Evolutionary conservation across 2,329 filamentous ascomycete genomes (phyloP), one percentile per base, ranked within the genome.

Genomic region (Ascochyta pisi): DNA sequence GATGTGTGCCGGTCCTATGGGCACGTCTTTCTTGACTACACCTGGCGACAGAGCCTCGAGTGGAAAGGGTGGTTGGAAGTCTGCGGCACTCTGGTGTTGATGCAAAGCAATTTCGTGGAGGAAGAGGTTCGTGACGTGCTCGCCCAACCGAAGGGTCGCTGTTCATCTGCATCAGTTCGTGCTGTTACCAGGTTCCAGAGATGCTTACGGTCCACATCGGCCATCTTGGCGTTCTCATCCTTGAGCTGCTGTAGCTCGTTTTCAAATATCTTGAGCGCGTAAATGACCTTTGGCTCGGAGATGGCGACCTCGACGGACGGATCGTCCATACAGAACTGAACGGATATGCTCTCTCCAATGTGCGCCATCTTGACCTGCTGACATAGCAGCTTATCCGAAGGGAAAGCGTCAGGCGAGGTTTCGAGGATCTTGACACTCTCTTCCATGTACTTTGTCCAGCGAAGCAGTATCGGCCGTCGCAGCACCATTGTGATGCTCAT

Each of bases 361-460:
- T 82, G 82, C 16, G 82, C 83, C 52, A 87, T 77, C 60, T 82
- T 84, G 44, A 85, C 79, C 71, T 86, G 84, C 61, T 86, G 82
- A 53, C 82, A 79, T 27, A 88, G 76, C 13, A 80, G 69, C 53
- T 77, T 81, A 65, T 88, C 85, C 0, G 83, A 83, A 0, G 83
- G 80, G n/a, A 83, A 69, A 3, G 84, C 82, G 16, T 87, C 83
- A 0, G 82, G 77, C 3, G 84, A 84, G 1, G 74, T 82, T 60
- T 83, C 81, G 6, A 88, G 75, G 9, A 85, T 80, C 9, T 84
- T 80, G 31, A 88, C 71, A 62, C 83, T 86, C 64, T 88, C 84
- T 42, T 86, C 83, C 79, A 86, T 86, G 68, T 87, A 87, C 27
- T 84, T 80, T 24, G 81, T 83, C 84, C 85, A 87, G 15, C 84